Evolutionary conservation across 352 stramenopile species (phyloP), one percentile per base, ranked within the genome.

Genomic region (Pythium volutum): DNA sequence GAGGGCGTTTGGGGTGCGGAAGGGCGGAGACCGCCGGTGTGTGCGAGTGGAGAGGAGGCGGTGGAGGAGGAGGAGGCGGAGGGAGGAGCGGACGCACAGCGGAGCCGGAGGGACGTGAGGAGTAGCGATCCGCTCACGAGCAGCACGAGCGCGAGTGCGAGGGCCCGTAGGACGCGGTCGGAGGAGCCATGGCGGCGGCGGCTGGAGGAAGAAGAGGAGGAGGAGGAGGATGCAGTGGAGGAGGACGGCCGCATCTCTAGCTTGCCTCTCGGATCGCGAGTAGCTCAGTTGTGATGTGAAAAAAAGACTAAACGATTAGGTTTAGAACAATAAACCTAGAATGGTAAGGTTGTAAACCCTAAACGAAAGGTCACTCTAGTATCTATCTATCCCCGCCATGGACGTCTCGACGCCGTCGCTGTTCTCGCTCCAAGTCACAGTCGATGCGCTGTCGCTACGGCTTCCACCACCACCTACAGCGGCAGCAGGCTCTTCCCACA

Each of bases 401-500:
- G 47, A 48, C 3, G 4, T 23, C 2, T 31, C 45, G 14, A 23
- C 26, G 6, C 15, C 38, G 27, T 22, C 42, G 60, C 36, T 67
- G 27, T 62, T 67, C 60, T 67, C 46, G 29, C 46, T 67, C n/a
- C 60, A 61, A 22, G 60, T 67, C 4, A 12, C 25, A 7, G 29
- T 67, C 26, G 46, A 61, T 7, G 20, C 23, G 20, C 27, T 56
- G 2, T 29, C 39, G 16, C 45, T 55, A 23, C 14, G 22, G 16
- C 29, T 51, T 8, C 50, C 41, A 29, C 10, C 4, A 16, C 0
- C 10, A 6, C 10, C 36, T 4, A 6, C 36, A 23, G 9, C 10
- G 23, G 3, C 47, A 5, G 29, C 29, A 23, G 9, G 1, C 20
- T 31, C 43, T 14, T 14, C 43, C 3, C 16, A 22, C 8, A 10